Evolutionary conservation across 768 basidiomycete genomes (phyloP).

Genomic region (Lentinula sp.): DNA sequence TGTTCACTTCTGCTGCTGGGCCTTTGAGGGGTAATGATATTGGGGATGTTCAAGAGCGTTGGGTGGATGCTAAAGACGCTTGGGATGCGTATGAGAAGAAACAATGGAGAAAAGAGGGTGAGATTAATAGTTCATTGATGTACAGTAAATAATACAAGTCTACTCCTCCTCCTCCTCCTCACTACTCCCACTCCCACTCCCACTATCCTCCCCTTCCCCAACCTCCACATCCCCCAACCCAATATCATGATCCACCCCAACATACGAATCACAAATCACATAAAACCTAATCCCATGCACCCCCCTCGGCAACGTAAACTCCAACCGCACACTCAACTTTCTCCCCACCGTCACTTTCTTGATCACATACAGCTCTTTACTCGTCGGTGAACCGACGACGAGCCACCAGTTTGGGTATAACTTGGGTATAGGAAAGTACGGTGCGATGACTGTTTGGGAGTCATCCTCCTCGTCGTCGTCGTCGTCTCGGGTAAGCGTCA

Average conservation of each 20-base stretch:
- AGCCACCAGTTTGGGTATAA: constrained; percentile 98
- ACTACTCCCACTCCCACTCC: constrained; percentile 48
- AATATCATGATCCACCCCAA: constrained; percentile 91
- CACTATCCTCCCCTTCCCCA: constrained; percentile 85
- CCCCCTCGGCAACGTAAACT: constrained; percentile 85
- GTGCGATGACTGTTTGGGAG: constrained; percentile 81
- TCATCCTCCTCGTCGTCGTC: constrained; percentile 59
- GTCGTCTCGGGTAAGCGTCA: constrained; percentile 73
- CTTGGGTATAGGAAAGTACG: constrained; percentile 75
- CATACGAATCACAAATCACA: constrained; percentile 89
- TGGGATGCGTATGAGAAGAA: constrained; percentile 79
- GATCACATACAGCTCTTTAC: constrained; percentile 75
- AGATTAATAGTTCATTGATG: constrained; percentile 33
- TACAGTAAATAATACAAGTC: too few relatives aligned
- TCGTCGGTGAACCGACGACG: constrained; percentile 79
- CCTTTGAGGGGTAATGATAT: constrained; percentile 37
- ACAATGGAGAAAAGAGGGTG: constrained; percentile 75
- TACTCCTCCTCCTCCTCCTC: constrained; percentile 44
- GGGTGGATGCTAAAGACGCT: constrained; percentile 80
- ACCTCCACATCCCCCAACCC: constrained; percentile 78
- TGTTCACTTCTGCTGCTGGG: constrained; percentile 65
- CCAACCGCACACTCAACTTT: constrained; percentile 78
- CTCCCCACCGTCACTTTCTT: constrained; percentile 91
- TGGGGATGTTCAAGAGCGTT: constrained; percentile 74
- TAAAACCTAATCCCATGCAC: constrained; percentile 77